These are phyloP conservation scores for Cercophora sp. DNA, from an alignment of 495 filamentous ascomycete species.

Conservation along the genomic window DNA sequence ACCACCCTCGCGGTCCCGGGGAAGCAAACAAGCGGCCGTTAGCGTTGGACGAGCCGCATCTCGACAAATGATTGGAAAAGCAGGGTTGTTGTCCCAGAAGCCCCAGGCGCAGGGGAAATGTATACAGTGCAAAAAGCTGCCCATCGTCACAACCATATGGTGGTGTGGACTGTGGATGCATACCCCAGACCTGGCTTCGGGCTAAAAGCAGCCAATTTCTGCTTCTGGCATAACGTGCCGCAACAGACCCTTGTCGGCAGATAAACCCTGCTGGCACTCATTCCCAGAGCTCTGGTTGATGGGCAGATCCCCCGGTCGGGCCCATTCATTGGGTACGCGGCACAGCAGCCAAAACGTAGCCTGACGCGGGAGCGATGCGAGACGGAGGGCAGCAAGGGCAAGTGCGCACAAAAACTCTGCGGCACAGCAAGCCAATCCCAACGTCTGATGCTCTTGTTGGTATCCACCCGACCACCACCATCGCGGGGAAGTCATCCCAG, in stretches of 20 bases:
- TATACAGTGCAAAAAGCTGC: slow-evolving; percentile 3
- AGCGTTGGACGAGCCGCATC: background rate
- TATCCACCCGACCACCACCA: too few relatives aligned
- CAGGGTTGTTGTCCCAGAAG: background rate
- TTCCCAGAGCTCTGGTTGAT: slow-evolving; percentile 19
- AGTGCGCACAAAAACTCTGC: slow-evolving; percentile 8
- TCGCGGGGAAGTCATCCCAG: too few relatives aligned
- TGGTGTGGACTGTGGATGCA: background rate
- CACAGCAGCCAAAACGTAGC: slow-evolving; percentile 5
- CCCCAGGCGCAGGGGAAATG: background rate
- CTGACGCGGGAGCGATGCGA: background rate
- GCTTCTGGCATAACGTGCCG: slow-evolving; percentile 9
- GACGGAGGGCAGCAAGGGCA: background rate
- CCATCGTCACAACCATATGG: background rate
- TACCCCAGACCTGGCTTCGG: slow-evolving; percentile 13
- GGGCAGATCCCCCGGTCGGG: slow-evolving; percentile 11
- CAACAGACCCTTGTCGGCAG: slow-evolving; percentile 13
- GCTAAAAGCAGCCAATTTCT: slow-evolving; percentile 12
- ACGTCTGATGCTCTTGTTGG: too few relatives aligned
- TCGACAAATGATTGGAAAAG: background rate
- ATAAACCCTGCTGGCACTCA: slow-evolving; percentile 11
- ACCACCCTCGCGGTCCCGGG: slow-evolving; percentile 10
- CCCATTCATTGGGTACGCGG: slow-evolving; percentile 9
- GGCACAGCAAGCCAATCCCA: too few relatives aligned
- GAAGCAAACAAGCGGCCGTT: slow-evolving; percentile 8